These are phyloP conservation scores for Vaccinium myrtillus DNA, from an alignment of 148 eudicot species.

Conservation along the genomic window DNA sequence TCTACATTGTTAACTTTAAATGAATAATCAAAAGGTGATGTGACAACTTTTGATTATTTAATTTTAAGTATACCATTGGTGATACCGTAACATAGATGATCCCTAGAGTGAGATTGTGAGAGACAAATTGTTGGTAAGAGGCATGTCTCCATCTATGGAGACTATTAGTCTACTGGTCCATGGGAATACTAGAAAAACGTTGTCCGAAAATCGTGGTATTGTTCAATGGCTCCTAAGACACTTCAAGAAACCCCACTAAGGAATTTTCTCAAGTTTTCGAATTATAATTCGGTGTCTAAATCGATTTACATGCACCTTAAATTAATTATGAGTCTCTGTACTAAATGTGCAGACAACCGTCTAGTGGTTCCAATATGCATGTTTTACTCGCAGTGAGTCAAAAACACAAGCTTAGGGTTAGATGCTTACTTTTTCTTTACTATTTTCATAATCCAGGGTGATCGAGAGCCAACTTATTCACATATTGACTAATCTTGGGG, in stretches of 20 bases:
- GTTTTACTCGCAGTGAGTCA: no score
- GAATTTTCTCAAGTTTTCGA: background rate
- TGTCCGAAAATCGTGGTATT: background rate
- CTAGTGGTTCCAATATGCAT: no score
- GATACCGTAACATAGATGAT: background rate
- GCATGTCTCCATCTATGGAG: background rate
- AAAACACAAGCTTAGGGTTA: no score
- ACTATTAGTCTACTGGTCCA: background rate
- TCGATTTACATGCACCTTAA: background rate
- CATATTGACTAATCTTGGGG: no score
- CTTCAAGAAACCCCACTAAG: background rate
- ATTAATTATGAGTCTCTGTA: background rate
- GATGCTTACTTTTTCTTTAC: no score
- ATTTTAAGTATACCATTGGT: no score
- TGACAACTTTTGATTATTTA: no score
- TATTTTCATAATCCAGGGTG: no score
- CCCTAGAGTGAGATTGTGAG: background rate
- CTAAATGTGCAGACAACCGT: no score
- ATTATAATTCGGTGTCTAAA: background rate
- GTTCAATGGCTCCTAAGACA: background rate
- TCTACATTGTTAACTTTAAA: no score
- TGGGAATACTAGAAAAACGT: background rate
- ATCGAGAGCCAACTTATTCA: no score
- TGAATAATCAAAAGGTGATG: no score
- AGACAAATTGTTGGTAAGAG: background rate